phyloP scores from a whole-genome alignment of 306 rosid genomes.

The Prunus kanzakura region DNA sequence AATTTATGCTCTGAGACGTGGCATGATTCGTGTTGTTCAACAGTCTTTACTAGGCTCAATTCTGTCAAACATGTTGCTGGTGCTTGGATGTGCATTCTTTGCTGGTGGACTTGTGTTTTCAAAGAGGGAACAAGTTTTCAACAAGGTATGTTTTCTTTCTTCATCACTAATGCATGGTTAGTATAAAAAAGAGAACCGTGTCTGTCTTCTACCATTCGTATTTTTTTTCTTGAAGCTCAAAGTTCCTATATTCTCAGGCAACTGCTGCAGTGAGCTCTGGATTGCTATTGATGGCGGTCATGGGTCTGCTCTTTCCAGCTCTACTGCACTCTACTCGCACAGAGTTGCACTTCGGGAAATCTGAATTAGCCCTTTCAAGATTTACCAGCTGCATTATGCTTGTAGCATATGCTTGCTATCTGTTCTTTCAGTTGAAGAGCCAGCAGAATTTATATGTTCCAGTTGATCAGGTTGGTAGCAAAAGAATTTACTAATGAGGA shows the following conservation, averaged over 20 bases:
- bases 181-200: background rate
- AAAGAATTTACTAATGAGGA: background rate
- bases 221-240: background rate
- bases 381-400: slow-evolving; percentile 75
- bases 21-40: slow-evolving; percentile 72
- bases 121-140: slow-evolving; percentile 66
- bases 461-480: slow-evolving; percentile 41
- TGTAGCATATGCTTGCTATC: slow-evolving; percentile 54
- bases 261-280: slow-evolving; percentile 43
- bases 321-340: slow-evolving; percentile 47
- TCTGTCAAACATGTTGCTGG: slow-evolving; percentile 78
- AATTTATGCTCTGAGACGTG: slow-evolving; percentile 61
- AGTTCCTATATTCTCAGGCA: slow-evolving; percentile 19
- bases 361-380: slow-evolving; percentile 65
- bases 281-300: slow-evolving; percentile 52
- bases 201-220: background rate
- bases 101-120: slow-evolving; percentile 66
- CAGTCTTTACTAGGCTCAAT: slow-evolving; percentile 82
- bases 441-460: slow-evolving; percentile 36
- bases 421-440: slow-evolving; percentile 50
- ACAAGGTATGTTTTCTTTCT: slow-evolving; percentile 50
- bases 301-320: slow-evolving; percentile 70
- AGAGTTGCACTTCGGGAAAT: slow-evolving; percentile 47
- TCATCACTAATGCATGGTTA: background rate
- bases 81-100: slow-evolving; percentile 85